Percentiles rank a stretch among this genome's conserved stretches.
These are phyloP conservation scores for Leccinum fibrillosum DNA, from an alignment of 768 basidiomycete genomes.

Conservation along the genomic window DNA sequence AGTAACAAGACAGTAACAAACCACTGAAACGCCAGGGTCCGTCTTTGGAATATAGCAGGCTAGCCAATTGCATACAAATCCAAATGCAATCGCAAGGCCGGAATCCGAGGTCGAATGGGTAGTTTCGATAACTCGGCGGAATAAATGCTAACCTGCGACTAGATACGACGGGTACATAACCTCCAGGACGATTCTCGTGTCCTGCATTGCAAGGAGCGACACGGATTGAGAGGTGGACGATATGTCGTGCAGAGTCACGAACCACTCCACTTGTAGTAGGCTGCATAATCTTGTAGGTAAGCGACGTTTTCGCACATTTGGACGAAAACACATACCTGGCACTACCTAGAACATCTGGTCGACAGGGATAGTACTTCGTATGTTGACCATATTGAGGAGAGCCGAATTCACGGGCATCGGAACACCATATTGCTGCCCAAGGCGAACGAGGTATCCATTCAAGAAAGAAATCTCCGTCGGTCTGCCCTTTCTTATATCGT, in stretches of 20 bases:
- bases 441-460: slow-evolving; percentile 72
- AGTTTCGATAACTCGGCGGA: background rate
- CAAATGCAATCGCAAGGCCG: background rate
- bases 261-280: background rate
- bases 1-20: background rate
- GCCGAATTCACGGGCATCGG: slow-evolving; percentile 54
- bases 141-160: background rate
- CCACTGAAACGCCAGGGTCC: background rate
- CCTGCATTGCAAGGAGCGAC: background rate
- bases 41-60: background rate
- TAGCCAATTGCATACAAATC: background rate
- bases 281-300: slow-evolving; percentile 6
- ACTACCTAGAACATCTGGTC: slow-evolving; percentile 38
- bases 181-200: background rate
- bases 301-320: background rate
- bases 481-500: slow-evolving; percentile 60
- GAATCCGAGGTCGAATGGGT: background rate
- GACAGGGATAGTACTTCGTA: slow-evolving; percentile 54
- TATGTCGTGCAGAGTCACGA: background rate
- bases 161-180: background rate
- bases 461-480: slow-evolving; percentile 78
- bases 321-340: slow-evolving; percentile 10
- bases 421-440: slow-evolving; percentile 58
- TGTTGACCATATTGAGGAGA: slow-evolving; percentile 56
- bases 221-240: background rate